Base-by-base conservation (phyloP, 139 green algal genomes). In the Chlorella sp. region DNA sequence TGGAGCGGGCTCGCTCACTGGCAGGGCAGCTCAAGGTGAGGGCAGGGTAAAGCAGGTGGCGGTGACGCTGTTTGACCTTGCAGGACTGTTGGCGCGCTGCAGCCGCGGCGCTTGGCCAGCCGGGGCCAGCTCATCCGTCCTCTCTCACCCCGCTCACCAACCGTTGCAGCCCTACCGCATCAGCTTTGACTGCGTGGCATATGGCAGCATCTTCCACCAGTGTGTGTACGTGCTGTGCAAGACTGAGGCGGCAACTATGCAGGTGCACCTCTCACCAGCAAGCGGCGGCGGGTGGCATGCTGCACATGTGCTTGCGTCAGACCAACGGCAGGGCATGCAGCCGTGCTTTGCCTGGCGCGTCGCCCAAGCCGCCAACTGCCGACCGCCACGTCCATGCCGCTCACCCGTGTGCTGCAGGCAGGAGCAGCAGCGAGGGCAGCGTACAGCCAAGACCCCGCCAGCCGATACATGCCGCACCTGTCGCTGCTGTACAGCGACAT, bases 401-500 rank as follows among this genome's bases (percentile, higher is more conserved):
- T 60, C 51, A 23, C 11, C n/a, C n/a, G n/a, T 28, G 28, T 47
- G 32, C 16, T 34, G 34, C 72, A 69, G 74, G 74, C 65, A 11
- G 60, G 73, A 1, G 55, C 44, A 2, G 74, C 47, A 18, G 38
- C 88, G 12, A 34, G 69, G 11, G 62, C 64, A 26, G 76, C 64
- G 20, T 91, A 79, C 30, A 41, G 62, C 3, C 41, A 76, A 11
- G 80, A 88, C 47, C 36, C 80, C 12, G 38, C 41, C 32, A 71
- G 30, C 32, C 16, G n/a, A 13, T 92, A 92, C 74, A 92, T 92
- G 88, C 88, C 88, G 23, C 88, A 92, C 80, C 55, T 91, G n/a
- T 86, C 72, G 12, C 74, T 92, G n/a, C 74, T 92, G 63, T 92
- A 92, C 30, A 47, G 62, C 28, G 88, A 92, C 44, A 89, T 92